A percentile compares a stretch with the other conserved stretches of the same genome.
These are phyloP conservation scores for Phytophthora sansomeana DNA, from an alignment of 352 stramenopile genomes.

Conservation along the genomic window DNA sequence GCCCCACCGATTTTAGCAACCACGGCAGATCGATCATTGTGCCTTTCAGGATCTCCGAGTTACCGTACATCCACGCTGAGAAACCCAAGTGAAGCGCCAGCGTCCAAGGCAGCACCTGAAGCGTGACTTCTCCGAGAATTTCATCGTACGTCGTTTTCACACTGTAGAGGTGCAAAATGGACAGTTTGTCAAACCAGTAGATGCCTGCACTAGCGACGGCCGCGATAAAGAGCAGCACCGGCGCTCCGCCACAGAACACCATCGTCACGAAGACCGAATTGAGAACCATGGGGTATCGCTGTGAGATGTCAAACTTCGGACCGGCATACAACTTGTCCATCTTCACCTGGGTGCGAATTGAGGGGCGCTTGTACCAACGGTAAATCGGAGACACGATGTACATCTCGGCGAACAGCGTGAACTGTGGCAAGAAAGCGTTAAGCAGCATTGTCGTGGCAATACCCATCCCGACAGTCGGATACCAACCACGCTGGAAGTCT, in stretches of 20 bases:
- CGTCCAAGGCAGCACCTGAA: conserved; percentile 53
- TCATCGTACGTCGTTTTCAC: conserved; percentile 63
- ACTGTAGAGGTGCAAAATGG: conserved; percentile 54
- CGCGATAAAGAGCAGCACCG: conserved; percentile 56
- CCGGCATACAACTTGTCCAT: conserved; percentile 64
- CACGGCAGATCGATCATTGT: conserved; percentile 45
- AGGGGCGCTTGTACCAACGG: conserved; percentile 36
- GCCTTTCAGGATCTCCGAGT: conserved; percentile 45
- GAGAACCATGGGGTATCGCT: conserved; percentile 64
- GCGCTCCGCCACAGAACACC: conserved; percentile 60
- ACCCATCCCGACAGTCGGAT: conserved; percentile 57
- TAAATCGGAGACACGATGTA: conserved; percentile 41
- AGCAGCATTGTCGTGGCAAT: conserved; percentile 67
- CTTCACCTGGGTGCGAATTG: conserved; percentile 47
- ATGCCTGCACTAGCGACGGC: conserved; percentile 37
- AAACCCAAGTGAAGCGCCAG: conserved; percentile 59
- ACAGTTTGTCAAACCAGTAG: conserved; percentile 67
- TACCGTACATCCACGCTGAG: conserved; percentile 65
- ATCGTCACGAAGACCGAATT: conserved; percentile 73
- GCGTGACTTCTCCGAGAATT: conserved; percentile 45
- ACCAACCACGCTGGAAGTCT: conserved; percentile 67
- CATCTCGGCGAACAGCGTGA: conserved; percentile 46
- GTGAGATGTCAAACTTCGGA: conserved; percentile 55
- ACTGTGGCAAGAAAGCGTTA: conserved; percentile 54
- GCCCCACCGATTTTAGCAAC: conserved; percentile 36